phyloP scores from a whole-genome alignment of 2,329 filamentous ascomycete species.

The Pseudonectria buxi region DNA sequence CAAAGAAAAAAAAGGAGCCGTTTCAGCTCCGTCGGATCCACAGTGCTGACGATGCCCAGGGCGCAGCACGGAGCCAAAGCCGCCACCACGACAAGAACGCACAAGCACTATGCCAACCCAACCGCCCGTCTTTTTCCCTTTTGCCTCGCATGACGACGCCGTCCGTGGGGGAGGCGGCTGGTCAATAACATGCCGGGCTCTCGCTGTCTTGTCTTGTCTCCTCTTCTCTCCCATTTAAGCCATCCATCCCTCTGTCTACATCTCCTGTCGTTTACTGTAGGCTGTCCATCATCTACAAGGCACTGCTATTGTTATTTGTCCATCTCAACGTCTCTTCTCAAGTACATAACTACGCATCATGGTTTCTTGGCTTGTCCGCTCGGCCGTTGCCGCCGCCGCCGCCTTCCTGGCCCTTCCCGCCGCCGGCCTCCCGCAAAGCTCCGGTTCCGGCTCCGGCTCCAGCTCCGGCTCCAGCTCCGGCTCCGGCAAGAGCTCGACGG shows the following conservation, averaged over 20 bases:
- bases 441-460: background rate
- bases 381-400: slow-evolving; percentile 10
- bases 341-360: slow-evolving; percentile 12
- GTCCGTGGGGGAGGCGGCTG: background rate
- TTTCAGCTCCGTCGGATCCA: background rate
- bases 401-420: slow-evolving; percentile 16
- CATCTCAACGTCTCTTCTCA: too few relatives aligned
- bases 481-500: slow-evolving; percentile 22
- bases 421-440: slow-evolving; percentile 18
- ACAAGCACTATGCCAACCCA: background rate
- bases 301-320: too few relatives aligned
- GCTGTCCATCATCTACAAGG: too few relatives aligned
- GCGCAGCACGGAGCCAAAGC: slow-evolving; percentile 1
- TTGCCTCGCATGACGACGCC: too few relatives aligned
- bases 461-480: slow-evolving; percentile 11
- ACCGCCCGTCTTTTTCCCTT: too few relatives aligned
- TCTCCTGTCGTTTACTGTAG: too few relatives aligned
- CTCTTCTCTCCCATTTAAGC: too few relatives aligned
- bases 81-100: too few relatives aligned
- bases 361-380: slow-evolving; percentile 15
- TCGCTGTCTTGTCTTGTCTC: background rate
- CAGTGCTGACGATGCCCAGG: slow-evolving; percentile 4
- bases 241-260: too few relatives aligned
- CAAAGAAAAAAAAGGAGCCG: too few relatives aligned
- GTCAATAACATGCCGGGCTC: background rate